phyloP scores from a whole-genome alignment of 2,329 filamentous ascomycete genomes.

The Hypoxylon sp. region DNA sequence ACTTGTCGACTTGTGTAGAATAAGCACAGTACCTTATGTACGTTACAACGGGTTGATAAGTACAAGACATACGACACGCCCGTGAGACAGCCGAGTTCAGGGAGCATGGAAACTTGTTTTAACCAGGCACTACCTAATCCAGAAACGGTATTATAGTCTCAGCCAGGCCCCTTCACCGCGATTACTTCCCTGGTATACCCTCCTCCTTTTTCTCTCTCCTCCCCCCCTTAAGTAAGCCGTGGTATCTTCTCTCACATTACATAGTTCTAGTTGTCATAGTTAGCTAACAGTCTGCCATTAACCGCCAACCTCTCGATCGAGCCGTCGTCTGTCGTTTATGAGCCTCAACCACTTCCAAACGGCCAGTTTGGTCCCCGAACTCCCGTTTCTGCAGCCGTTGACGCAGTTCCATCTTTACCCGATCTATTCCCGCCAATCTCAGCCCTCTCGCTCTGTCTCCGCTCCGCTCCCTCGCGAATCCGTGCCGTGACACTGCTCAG shows the following conservation, averaged over 20 bases:
- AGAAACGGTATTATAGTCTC: constrained; percentile 10
- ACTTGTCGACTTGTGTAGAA: not conserved
- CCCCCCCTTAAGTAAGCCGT: not conserved
- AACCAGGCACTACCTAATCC: not conserved
- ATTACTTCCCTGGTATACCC: not conserved
- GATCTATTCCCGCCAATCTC: constrained; percentile 7
- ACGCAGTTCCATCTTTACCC: constrained; percentile 1
- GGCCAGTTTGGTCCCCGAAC: constrained; percentile 33
- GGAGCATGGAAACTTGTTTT: constrained; percentile 1
- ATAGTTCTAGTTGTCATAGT: not conserved
- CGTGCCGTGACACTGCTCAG: constrained; percentile 23
- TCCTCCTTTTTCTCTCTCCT: not conserved
- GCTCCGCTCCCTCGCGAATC: constrained; percentile 31
- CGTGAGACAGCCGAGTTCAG: not conserved
- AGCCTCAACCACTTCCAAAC: constrained; percentile 23
- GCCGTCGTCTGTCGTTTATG: not conserved
- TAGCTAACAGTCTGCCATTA: constrained; percentile 11
- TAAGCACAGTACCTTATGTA: too few species aligned
- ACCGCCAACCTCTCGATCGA: constrained; percentile 1
- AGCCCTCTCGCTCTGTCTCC: constrained; percentile 16
- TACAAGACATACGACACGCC: not conserved
- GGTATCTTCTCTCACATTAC: constrained; percentile 26
- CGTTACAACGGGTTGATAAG: not conserved
- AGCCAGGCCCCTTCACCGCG: not conserved
- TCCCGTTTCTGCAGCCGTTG: not conserved